Evolutionary conservation across 352 stramenopile species (phyloP).

Genomic region (Phytopythium helicoides): DNA sequence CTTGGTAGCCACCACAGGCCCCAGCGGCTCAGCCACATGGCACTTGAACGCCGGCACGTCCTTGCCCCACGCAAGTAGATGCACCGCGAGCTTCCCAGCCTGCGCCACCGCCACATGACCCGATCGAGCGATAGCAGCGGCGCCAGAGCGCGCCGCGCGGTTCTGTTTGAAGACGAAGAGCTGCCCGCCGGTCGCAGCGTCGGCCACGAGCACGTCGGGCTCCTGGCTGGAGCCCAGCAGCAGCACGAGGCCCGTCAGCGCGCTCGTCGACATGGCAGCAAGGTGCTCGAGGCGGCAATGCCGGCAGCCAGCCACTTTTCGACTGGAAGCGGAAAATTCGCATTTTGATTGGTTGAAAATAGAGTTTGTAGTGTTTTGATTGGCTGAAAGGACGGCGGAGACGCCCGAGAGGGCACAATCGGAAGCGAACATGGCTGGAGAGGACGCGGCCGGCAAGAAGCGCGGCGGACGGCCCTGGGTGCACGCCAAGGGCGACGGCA

Average conservation of each 20-base stretch:
- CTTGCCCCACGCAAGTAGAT: constrained; percentile 67
- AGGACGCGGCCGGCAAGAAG: constrained; percentile 52
- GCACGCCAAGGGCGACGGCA: constrained; percentile 22
- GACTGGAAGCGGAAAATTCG: neutral
- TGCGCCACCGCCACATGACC: constrained; percentile 69
- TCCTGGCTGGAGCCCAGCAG: constrained; percentile 64
- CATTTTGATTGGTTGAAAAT: constrained; percentile 17
- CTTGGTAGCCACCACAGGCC: constrained; percentile 42
- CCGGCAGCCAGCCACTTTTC: too few relatives aligned
- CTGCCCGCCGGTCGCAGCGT: constrained; percentile 57
- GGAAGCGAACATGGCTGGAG: constrained; percentile 27
- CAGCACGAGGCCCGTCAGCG: constrained; percentile 38
- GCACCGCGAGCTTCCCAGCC: constrained; percentile 59
- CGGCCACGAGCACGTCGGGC: constrained; percentile 59
- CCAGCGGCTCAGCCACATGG: constrained; percentile 76
- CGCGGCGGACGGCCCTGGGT: constrained; percentile 14
- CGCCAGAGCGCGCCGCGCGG: constrained; percentile 40
- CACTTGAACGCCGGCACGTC: constrained; percentile 73
- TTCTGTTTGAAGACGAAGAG: constrained; percentile 80
- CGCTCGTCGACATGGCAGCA: constrained; percentile 32
- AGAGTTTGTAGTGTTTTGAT: too few relatives aligned
- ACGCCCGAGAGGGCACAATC: too few relatives aligned
- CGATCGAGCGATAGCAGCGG: constrained; percentile 56
- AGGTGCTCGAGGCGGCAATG: neutral
- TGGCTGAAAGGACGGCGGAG: too few relatives aligned